Percentiles rank a stretch among this genome's conserved stretches.
Evolutionary conservation across 208 protist species (phyloP).

Genomic region (Acanthamoeba healyi): DNA sequence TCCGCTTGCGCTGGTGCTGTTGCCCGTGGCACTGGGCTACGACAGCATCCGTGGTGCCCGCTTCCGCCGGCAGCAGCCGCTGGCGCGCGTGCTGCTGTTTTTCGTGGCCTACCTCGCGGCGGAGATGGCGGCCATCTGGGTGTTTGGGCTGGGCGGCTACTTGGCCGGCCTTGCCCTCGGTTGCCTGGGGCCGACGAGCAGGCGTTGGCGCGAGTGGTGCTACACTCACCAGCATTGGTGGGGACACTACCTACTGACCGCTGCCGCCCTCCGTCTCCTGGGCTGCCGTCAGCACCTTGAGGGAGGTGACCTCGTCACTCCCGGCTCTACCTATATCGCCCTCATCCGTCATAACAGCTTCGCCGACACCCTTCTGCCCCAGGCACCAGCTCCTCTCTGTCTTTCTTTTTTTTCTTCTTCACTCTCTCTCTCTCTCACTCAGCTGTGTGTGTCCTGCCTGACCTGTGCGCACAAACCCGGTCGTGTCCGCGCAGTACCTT

Average conservation of each 20-base stretch:
- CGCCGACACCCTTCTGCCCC: constrained; percentile 81
- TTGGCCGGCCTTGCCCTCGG: neutral
- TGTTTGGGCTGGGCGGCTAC: constrained; percentile 41
- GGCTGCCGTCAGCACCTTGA: neutral
- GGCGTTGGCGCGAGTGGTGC: neutral
- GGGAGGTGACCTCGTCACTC: neutral
- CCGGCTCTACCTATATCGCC: constrained; percentile 1
- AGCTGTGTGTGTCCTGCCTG: neutral
- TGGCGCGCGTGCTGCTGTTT: constrained; percentile 20
- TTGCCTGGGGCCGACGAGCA: neutral
- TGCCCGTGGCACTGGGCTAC: neutral
- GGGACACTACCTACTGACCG: neutral
- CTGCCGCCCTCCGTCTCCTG: neutral
- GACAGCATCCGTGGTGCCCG: neutral
- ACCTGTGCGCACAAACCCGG: neutral
- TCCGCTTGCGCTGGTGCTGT: neutral
- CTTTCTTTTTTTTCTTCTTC: too few relatives aligned
- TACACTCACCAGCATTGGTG: constrained; percentile 32
- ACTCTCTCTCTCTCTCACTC: too few relatives aligned
- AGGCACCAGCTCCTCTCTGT: neutral
- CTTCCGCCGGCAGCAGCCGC: neutral
- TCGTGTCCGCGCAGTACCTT: constrained; percentile 3
- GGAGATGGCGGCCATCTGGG: constrained; percentile 37
- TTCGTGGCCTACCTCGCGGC: constrained; percentile 23
- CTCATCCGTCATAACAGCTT: constrained; percentile 77